These are phyloP conservation scores for Lentinula aciculospora DNA, from an alignment of 768 basidiomycete genomes.

Conservation along the genomic window DNA sequence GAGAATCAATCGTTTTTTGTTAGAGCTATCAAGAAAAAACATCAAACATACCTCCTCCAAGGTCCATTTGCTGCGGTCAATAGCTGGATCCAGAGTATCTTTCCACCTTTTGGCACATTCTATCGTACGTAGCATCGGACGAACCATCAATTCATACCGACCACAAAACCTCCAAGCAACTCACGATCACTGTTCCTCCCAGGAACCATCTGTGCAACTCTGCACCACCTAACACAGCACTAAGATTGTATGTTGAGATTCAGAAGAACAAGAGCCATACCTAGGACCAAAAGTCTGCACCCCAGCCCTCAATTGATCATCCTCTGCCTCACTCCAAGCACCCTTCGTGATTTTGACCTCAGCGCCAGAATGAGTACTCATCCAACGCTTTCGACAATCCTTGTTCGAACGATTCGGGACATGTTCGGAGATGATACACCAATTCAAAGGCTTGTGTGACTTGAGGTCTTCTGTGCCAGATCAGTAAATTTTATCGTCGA, in stretches of 20 bases:
- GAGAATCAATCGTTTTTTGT: not conserved
- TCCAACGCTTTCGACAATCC: constrained; percentile 60
- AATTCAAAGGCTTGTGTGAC: constrained; percentile 52
- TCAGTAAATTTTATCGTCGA: not conserved
- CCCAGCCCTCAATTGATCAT: constrained; percentile 50
- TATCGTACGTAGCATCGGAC: not conserved
- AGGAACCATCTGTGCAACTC: constrained; percentile 18
- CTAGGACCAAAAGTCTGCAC: constrained; percentile 51
- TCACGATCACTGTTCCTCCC: constrained; percentile 22
- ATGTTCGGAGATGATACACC: constrained; percentile 59
- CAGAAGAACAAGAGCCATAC: constrained; percentile 25
- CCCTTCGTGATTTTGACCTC: constrained; percentile 56
- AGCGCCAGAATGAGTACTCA: constrained; percentile 56
- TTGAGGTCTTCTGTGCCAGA: constrained; percentile 43
- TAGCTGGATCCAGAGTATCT: constrained; percentile 22
- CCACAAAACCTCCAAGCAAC: not conserved
- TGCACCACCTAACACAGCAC: constrained; percentile 14
- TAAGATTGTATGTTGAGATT: not conserved
- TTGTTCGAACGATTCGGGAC: constrained; percentile 60
- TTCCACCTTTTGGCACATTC: constrained; percentile 25
- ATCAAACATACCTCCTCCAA: constrained; percentile 14
- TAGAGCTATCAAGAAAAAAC: not conserved
- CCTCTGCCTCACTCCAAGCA: constrained; percentile 56
- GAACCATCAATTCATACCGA: not conserved
- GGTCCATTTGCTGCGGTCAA: constrained; percentile 21